phyloP scores from a whole-genome alignment of 305 asterid species.

The Plantago rigida region DNA sequence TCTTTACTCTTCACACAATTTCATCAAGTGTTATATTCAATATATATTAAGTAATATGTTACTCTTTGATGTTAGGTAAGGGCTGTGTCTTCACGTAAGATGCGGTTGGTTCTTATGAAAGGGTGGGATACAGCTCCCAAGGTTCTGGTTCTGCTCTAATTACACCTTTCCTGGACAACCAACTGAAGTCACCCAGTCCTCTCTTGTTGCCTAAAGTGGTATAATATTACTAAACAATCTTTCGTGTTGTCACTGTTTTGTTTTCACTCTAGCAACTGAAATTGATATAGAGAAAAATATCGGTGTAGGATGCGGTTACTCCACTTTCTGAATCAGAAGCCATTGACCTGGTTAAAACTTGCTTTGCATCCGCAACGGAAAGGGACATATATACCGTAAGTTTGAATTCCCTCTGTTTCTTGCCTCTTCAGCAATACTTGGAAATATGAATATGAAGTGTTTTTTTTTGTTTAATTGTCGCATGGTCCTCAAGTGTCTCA shows the following conservation, averaged over 20 bases:
- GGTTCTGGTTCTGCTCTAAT: constrained; percentile 88
- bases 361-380: constrained; percentile 94
- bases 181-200: constrained; percentile 83
- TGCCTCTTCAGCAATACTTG: constrained; percentile 12
- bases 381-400: constrained; percentile 92
- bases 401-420: constrained; percentile 9
- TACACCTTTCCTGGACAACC: constrained; percentile 88
- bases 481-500: no score
- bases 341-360: constrained; percentile 85
- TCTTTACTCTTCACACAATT: constrained; percentile 7
- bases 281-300: constrained; percentile 19
- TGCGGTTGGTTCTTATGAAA: constrained; percentile 95
- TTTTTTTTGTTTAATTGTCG: no score
- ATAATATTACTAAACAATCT: constrained; percentile 17
- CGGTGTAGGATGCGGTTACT: constrained; percentile 71
- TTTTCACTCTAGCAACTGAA: constrained; percentile 17
- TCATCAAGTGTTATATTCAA: constrained; percentile 16
- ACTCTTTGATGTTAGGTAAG: constrained; percentile 45
- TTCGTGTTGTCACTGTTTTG: background rate
- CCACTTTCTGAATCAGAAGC: constrained; percentile 92
- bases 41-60: constrained; percentile 15
- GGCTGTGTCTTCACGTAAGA: constrained; percentile 93
- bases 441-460: background rate
- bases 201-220: constrained; percentile 73
- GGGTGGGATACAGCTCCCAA: constrained; percentile 97